Base-by-base conservation (phyloP, 768 basidiomycete species). In the Podaxis sp. region DNA sequence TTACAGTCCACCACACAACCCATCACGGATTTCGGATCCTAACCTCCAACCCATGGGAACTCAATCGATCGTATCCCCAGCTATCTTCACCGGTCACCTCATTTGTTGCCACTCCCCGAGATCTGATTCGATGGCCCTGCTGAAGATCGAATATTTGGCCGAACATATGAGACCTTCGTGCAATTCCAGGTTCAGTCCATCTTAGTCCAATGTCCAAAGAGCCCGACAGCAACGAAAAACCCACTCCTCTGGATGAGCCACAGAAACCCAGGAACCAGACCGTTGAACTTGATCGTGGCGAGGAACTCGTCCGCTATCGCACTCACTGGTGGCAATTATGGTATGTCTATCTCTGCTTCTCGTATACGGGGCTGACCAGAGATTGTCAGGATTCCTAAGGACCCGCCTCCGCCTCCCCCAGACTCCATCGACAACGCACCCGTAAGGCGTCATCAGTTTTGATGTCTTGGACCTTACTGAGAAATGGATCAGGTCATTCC, bases 381-480 rank as follows among this genome's bases (percentile, higher is more conserved):
- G 19, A 48, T 24, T 54, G 3, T 39, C 54, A 86, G 87, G 88
- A 75, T 85, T 62, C 89, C 89, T 1, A 78, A 78, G 52, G 76
- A 84, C 49, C 81, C 80, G 1, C 89, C 87, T 0, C 82, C 84
- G 0, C 84, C 84, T 3, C 78, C 89, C 1, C 84, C 82, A 11
- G 67, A 71, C 7, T 81, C 82, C 1, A 73, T 91, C 15, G 80
- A 81, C n/a, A 83, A 86, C 64, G 89, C 87, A 0, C 68, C 75
- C 9, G 82, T 84, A 71, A 9, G 73, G 61, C 8, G 13, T 30
- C 13, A 24, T 17, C 4, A 17, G 11, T 8, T 52, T 30, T 38
- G 11, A 4, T 11, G 30, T 49, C 22, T 49, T 26, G 53, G n/a
- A 17, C 36, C 33, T 33, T 13, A 48, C 36, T 49, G 3, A 46